Evolutionary conservation across 1,284 basidiomycete genomes (phyloP), one percentile per base, ranked within the genome.

Genomic region (Tetrapyrgos nigripes): DNA sequence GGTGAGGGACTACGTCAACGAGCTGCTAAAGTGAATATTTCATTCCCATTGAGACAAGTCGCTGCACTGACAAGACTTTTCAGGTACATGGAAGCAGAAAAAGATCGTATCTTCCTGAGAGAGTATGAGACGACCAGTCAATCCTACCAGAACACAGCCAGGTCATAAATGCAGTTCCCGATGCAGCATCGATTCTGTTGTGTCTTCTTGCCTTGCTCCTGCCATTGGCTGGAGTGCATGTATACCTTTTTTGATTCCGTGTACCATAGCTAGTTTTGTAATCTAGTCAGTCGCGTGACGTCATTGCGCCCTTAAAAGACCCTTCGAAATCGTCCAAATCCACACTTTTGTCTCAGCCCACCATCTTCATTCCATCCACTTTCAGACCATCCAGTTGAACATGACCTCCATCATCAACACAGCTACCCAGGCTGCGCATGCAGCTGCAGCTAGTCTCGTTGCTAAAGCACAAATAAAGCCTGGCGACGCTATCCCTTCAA

Each of bases 1-100:
- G 13, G 84, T 99, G 14, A 83, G 90, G 64, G 96, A 98, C 65
- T 96, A 98, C 73, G 87, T 95, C 59, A 92, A 92, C 63, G 94
- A 97, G 68, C 81, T 99, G 59, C 81, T 98, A 68, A 79, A 80
- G 94, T 98, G 70, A 21, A 1, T 1, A n/a, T 27, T 50, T 37
- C 13, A 40, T 57, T 24, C 21, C 43, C 44, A 44, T 49, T 44
- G 46, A 5, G 19, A 11, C 37, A 17, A 8, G 37, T 57, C 51
- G 19, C 55, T 50, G 49, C 8, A 28, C 43, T 37, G 17, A 57
- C 21, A 21, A 50, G 11, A 59, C 59, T 51, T 57, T 54, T 59
- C 33, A 93, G 91, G 24, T 93, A 84, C 74, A 85, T 94, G 80
- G 80, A 83, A 58, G 75, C 78, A 58, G 87, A 92, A 64, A 83